These are phyloP conservation scores for Alternaria triticina DNA, from an alignment of 2,329 filamentous ascomycete genomes.

Conservation along the genomic window DNA sequence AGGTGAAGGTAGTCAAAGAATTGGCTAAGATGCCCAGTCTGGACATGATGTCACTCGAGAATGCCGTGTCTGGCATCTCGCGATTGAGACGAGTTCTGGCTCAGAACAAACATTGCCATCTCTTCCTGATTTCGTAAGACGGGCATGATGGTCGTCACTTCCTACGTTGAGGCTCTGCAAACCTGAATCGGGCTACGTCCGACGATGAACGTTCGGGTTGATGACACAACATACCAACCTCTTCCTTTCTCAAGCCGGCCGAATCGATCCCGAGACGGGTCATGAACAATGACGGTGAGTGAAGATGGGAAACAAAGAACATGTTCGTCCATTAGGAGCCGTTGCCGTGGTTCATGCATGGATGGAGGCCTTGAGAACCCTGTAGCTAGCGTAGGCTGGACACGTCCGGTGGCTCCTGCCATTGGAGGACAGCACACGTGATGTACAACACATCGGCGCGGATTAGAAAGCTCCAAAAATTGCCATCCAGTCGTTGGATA, in stretches of 20 bases:
- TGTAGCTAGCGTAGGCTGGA: constrained; percentile 8
- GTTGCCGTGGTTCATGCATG: constrained; percentile 2
- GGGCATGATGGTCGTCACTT: background rate
- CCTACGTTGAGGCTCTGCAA: background rate
- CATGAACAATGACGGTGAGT: background rate
- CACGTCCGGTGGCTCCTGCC: background rate
- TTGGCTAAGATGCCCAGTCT: background rate
- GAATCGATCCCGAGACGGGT: background rate
- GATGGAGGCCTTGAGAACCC: constrained; percentile 8
- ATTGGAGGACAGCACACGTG: constrained; percentile 15
- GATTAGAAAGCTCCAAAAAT: constrained; percentile 13
- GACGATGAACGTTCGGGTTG: background rate
- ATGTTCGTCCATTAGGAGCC: background rate
- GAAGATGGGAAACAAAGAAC: constrained; percentile 1
- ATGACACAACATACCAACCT: background rate
- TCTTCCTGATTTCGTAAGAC: background rate
- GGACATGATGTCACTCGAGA: background rate
- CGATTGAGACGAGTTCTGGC: background rate
- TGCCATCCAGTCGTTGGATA: constrained; percentile 20
- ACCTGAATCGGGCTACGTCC: background rate
- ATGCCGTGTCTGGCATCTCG: background rate
- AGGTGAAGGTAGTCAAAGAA: background rate
- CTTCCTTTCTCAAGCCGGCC: background rate
- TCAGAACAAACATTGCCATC: accelerated
- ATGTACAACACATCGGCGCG: constrained; percentile 25